phyloP scores from a whole-genome alignment of 208 protist genomes.

The Trypanosoma melophagium region DNA sequence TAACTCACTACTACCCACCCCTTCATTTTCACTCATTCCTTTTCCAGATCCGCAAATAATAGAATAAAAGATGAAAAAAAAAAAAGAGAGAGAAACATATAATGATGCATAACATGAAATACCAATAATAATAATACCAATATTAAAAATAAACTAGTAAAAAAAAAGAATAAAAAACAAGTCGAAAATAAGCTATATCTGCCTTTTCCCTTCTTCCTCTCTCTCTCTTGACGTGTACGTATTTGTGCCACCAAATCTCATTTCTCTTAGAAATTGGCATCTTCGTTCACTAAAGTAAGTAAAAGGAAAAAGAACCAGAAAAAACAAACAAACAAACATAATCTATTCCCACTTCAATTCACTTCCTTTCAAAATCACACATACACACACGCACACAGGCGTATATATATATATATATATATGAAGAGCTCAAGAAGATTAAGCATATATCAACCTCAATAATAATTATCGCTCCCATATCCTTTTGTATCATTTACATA shows the following conservation, averaged over 20 bases:
- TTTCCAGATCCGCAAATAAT: constrained; percentile 10
- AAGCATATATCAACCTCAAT: too few relatives aligned
- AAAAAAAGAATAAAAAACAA: too few relatives aligned
- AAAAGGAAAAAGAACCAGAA: background rate
- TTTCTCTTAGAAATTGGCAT: too few relatives aligned
- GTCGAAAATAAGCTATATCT: too few relatives aligned
- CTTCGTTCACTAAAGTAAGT: background rate
- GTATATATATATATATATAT: too few relatives aligned
- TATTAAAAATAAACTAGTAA: too few relatives aligned
- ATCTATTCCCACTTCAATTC: too few relatives aligned
- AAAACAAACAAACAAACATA: background rate
- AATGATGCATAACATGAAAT: background rate
- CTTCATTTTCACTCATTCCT: background rate
- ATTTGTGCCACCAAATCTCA: background rate
- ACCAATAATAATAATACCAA: too few relatives aligned
- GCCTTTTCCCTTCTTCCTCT: too few relatives aligned
- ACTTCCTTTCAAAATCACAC: too few relatives aligned
- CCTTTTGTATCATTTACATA: constrained; percentile 33
- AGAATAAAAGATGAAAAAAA: constrained; percentile 5
- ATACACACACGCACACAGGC: too few relatives aligned
- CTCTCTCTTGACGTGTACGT: background rate
- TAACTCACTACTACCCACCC: background rate
- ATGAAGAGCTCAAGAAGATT: too few relatives aligned
- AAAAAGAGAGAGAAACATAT: constrained; percentile 10
- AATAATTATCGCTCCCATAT: background rate